Evolutionary conservation across 2,329 filamentous ascomycete genomes (phyloP), one percentile per base, ranked within the genome.

Genomic region (Metarhizium anisopliae): DNA sequence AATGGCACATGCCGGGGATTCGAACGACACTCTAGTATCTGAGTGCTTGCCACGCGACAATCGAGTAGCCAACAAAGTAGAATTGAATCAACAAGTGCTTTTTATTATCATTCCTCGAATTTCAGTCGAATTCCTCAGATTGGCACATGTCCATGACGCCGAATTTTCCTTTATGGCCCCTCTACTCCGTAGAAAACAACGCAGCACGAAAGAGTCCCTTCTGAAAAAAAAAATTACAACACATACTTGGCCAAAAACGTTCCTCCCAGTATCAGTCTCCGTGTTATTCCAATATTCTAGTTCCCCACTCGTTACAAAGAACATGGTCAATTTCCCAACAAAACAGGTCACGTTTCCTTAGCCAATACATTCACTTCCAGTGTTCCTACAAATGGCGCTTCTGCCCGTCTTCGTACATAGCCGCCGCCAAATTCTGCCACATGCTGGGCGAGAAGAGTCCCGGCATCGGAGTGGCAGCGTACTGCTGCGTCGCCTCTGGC

Each of bases 371-470:
- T 11, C 32, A 7, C 2, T 35, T 35, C 10, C 32, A 11, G 32
- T 7, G 10, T 35, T 11, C 32, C 32, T 49, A 30, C 7, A 49
- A 49, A 30, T 11, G 18, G 16, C 18, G 45, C 45, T 25, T 51
- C 53, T 55, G 47, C 30, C 82, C 82, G 50, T 81, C 80, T 62
- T 85, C 82, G 67, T 86, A 86, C 7, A 86, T 83, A 60, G 80
- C 85, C 14, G 84, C 84, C 54, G 88, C 84, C 11, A 82, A 84
- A 64, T 87, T 82, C 66, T 86, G 84, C 85, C 85, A 88, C 85
- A 87, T 87, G 58, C 81, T 83, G 2, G 85, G 83, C 14, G 83
- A 87, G 59, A 87, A 79, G 65, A 86, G 87, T 30, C 74, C 75
- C 56, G 78, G 74, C 52, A 82, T 75, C 2, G 80, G 72, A 7